phyloP scores from a whole-genome alignment of 768 basidiomycete species.

The Trametes punicea region DNA sequence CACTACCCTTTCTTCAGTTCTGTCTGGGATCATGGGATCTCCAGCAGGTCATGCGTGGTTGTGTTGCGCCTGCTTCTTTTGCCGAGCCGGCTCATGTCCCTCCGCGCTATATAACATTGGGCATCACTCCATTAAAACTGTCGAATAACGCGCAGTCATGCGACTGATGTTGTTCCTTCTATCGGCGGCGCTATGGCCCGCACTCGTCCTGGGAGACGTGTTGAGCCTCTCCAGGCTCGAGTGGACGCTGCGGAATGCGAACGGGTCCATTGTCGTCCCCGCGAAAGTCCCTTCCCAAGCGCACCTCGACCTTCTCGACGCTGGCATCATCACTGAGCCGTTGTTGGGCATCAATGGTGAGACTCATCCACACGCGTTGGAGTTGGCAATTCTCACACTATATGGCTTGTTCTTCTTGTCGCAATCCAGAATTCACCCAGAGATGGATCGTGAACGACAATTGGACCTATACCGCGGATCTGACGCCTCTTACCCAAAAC shows the following conservation, averaged over 20 bases:
- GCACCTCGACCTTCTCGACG: constrained; percentile 50
- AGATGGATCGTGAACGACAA: constrained; percentile 55
- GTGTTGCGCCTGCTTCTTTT: not conserved
- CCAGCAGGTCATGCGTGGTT: not conserved
- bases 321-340: constrained; percentile 53
- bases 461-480: constrained; percentile 57
- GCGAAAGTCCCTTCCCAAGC: constrained; percentile 50
- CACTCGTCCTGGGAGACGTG: constrained; percentile 19
- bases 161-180: not conserved
- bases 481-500: constrained; percentile 40
- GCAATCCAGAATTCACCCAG: constrained; percentile 48
- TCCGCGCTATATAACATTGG: not conserved
- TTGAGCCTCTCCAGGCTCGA: constrained; percentile 43
- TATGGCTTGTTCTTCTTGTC: too few species aligned
- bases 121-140: not conserved
- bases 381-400: too few species aligned
- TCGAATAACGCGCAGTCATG: not conserved
- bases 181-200: constrained; percentile 7
- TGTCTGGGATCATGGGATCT: not conserved
- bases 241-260: constrained; percentile 54
- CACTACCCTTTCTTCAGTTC: not conserved
- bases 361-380: too few species aligned
- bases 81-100: not conserved
- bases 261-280: constrained; percentile 51
- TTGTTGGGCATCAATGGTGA: constrained; percentile 52